Base-by-base conservation (phyloP, 2,329 filamentous ascomycete genomes). In the Metarhizium robertsii region DNA sequence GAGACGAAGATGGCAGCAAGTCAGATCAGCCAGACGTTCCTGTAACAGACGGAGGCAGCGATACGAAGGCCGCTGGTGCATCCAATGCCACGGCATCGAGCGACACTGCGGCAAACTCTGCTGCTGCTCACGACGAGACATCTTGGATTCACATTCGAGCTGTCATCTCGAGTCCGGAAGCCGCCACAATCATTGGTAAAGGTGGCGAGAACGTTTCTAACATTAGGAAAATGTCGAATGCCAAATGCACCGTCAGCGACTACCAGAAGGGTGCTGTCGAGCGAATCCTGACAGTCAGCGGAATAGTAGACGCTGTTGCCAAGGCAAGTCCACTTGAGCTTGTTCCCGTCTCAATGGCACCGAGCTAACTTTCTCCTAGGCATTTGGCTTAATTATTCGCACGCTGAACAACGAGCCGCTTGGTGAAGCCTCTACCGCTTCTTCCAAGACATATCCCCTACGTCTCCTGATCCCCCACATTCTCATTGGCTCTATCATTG, bases 221-320 rank as follows among this genome's bases (percentile, higher is more conserved):
- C 75, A 97, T 99, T 68, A 86, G 94, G 63, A 90, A 90, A 70
- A 80, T 96, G 75, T 96, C 94, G 53, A 92, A 91, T 65, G 94
- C 94, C 62, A 97, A 97, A 76, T 99, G 94, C 78, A 99, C 94
- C 50, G 94, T 99, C 64, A 96, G 92, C 75, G 94, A 99, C 74
- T 99, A 97, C 68, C 89, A 95, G 64, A 90, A 95, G 68, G 94
- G 94, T 62, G 94, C 94, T 55, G 92, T 97, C 38, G 94, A 99
- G 78, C 90, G 94, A 69, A 96, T 99, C 67, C 79, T 99, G 66
- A 99, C 94, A 36, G 94, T 99, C 59, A 97, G 92, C 72, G 94
- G 94, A 60, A 87, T 90, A 62, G 92, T 97, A 63, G 94, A 99
- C 75, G 92, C 92, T 64, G 92, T 92, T 61, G 94, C 94, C 64